phyloP scores from a whole-genome alignment of 441 rosid species.

The Eutrema salsugineum region DNA sequence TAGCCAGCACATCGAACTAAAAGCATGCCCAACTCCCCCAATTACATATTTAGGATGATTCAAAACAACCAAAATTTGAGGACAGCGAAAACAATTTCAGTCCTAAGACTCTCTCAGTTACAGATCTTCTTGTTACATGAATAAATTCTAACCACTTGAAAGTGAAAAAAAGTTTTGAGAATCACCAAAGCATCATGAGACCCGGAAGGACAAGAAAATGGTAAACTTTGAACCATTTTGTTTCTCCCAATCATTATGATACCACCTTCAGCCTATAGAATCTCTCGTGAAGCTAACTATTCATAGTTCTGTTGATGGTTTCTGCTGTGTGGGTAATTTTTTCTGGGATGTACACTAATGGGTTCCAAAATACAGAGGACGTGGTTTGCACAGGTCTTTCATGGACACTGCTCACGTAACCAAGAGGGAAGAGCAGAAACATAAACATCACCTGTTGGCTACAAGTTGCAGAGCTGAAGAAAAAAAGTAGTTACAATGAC shows the following conservation, averaged over 20 bases:
- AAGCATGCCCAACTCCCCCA: not conserved
- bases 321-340: not conserved
- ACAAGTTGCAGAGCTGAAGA: not conserved
- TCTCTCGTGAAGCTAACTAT: not conserved
- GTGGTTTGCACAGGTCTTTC: not conserved
- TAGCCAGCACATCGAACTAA: not conserved
- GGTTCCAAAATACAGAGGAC: not conserved
- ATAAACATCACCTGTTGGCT: not conserved
- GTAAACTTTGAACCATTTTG: not conserved
- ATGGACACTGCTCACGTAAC: conserved; percentile 6
- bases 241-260: not conserved
- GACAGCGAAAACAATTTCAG: not conserved
- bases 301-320: not conserved
- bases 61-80: not conserved
- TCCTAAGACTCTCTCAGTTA: not conserved
- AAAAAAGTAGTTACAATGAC: not conserved
- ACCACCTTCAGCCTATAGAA: not conserved
- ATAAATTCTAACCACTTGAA: not conserved
- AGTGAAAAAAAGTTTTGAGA: not conserved
- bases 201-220: not conserved
- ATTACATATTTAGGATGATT: not conserved
- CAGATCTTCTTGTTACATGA: not conserved
- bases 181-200: not conserved
- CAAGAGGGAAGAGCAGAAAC: not conserved
- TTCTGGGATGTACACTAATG: not conserved